Base-by-base conservation (phyloP, 2,329 filamentous ascomycete species). In the Nemania diffusa region DNA sequence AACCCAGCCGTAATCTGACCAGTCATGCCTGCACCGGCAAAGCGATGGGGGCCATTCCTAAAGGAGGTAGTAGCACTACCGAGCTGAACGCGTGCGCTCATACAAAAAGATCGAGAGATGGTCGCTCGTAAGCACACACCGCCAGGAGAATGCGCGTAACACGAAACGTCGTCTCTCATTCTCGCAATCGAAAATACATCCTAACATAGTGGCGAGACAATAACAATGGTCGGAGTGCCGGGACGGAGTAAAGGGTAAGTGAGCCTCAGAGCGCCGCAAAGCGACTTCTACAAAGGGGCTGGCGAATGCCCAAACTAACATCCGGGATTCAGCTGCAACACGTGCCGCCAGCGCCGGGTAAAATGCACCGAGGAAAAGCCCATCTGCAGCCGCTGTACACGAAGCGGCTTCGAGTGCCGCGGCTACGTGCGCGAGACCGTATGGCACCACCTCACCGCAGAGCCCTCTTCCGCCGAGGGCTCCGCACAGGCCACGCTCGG, bases 361-460 rank as follows among this genome's bases (percentile, higher is more conserved):
- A 57, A 57, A 32, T 57, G 55, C 24, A 57, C 55, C 7, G 56
- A 58, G 20, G 56, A 58, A 40, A 58, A 58, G 26, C 56, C 56
- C 32, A 6, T 50, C 42, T 58, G 56, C 42, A 58, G 42, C 20
- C 56, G 56, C 2, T 58, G 56, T 27, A 26, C 13, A 3, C 32
- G 44, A 11, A 42, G 56, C 15, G 56, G 56, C 3, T 58, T 58
- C 13, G 9, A 8, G 22, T 58, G 56, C 26, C 56, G n/a, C 20
- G 56, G 56, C 15, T 58, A 58, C 29, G n/a, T 26, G 27, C 56
- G 56, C 17, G 26, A 32, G 20, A 48, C 42, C 4, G 42, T 34
- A 15, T 58, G 56, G 56, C 56, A 58, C 32, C 27, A 48, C 56
- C 26, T 48, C 27, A 58, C 56, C 17, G 26, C 37, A 4, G 24